Percentiles rank a stretch among this genome's conserved stretches.
Evolutionary conservation across 2,329 filamentous ascomycete genomes (phyloP).

Genomic region (Sarocladiaceae sp.): DNA sequence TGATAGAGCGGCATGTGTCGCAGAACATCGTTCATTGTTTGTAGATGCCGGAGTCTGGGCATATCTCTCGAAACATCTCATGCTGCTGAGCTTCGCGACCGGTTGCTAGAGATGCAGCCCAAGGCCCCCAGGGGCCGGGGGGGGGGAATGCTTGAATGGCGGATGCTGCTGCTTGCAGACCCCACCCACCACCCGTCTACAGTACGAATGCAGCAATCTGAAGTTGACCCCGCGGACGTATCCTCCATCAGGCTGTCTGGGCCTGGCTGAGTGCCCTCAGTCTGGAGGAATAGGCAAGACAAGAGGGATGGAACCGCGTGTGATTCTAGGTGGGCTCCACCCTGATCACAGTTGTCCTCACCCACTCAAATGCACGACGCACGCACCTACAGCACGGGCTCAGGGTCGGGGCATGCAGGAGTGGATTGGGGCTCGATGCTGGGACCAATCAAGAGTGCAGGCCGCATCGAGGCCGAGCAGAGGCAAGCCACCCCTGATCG

Average conservation of each 20-base stretch:
- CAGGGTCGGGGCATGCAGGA: slow-evolving; percentile 6
- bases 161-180: too few species aligned
- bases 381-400: slow-evolving; percentile 7
- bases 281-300: too few species aligned
- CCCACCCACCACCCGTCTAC: too few species aligned
- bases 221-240: not conserved
- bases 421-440: not conserved
- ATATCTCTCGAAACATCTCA: too few species aligned
- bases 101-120: too few species aligned
- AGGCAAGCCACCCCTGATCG: slow-evolving; percentile 6
- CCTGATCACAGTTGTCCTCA: slow-evolving; percentile 4
- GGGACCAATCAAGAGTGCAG: slow-evolving; percentile 1
- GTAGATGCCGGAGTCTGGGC: too few species aligned
- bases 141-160: too few species aligned
- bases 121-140: too few species aligned
- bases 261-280: too few species aligned
- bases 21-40: too few species aligned
- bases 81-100: too few species aligned
- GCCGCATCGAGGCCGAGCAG: not conserved
- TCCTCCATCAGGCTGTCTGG: not conserved
- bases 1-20: not conserved
- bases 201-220: not conserved
- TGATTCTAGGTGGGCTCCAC: slow-evolving; percentile 1
- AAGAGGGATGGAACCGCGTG: not conserved
- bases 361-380: slow-evolving; percentile 8